A percentile compares a stretch with the other conserved stretches of the same genome.
Conservation (phyloP, 2,329 filamentous ascomycete genomes). For the Ceratocystis papillata region DNA sequence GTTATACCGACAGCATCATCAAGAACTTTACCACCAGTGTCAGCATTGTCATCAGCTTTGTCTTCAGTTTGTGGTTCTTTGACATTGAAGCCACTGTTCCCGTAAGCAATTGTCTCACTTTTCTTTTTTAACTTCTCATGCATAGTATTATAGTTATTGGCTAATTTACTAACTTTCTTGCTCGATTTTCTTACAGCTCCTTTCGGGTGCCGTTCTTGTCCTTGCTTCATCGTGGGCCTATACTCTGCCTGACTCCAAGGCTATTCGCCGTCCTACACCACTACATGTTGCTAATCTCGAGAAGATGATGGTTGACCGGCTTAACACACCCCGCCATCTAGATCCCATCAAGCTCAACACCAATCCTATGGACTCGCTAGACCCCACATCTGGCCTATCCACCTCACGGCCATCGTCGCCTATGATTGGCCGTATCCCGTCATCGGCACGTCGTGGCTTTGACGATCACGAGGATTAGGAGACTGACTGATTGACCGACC, state of each 20-base stretch:
- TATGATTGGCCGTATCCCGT: slow-evolving; percentile 23
- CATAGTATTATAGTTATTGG: slow-evolving; percentile 14
- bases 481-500: neutral
- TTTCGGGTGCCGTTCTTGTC: slow-evolving; percentile 69
- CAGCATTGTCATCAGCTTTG: slow-evolving; percentile 75
- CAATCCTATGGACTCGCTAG: slow-evolving; percentile 22
- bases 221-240: slow-evolving; percentile 78
- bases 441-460: slow-evolving; percentile 21
- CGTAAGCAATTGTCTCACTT: slow-evolving; percentile 43
- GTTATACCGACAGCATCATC: slow-evolving; percentile 56
- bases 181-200: slow-evolving; percentile 47
- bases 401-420: slow-evolving; percentile 23
- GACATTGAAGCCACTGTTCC: slow-evolving; percentile 61
- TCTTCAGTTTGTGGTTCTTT: slow-evolving; percentile 80
- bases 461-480: slow-evolving; percentile 16
- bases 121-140: neutral
- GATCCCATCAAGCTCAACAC: slow-evolving; percentile 19
- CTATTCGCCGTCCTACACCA: slow-evolving; percentile 46
- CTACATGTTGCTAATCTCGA: slow-evolving; percentile 65
- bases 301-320: slow-evolving; percentile 52
- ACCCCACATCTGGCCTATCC: slow-evolving; percentile 16
- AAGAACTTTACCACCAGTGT: slow-evolving; percentile 92
- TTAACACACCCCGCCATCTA: slow-evolving; percentile 32
- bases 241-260: slow-evolving; percentile 51
- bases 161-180: neutral